Conservation (phyloP, 768 basidiomycete species). For the Pholiota molesta region DNA sequence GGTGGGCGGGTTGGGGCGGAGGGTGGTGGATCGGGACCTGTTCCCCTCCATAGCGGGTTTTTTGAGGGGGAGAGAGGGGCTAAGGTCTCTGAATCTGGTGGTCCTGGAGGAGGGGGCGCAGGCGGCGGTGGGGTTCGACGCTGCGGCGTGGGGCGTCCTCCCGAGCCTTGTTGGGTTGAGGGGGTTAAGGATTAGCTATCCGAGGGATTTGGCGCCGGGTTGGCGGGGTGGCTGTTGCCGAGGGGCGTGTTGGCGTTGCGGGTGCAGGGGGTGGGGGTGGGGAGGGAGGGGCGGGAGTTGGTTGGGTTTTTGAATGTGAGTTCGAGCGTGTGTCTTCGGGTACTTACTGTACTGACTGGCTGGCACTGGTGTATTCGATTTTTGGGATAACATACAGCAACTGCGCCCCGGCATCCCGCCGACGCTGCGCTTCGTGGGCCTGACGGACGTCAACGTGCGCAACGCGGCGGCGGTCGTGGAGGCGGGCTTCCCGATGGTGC, state of each 20-base stretch:
- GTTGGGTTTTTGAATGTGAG: too few relatives aligned
- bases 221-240: conserved; percentile 73
- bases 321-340: too few relatives aligned
- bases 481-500: conserved; percentile 64
- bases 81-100: too few relatives aligned
- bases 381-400: too few relatives aligned
- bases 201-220: conserved; percentile 59
- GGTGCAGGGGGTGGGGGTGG: too few relatives aligned
- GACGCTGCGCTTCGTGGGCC: conserved; percentile 53
- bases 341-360: too few relatives aligned
- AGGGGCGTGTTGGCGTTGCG: conserved; percentile 48
- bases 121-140: conserved; percentile 64
- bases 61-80: too few relatives aligned
- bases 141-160: conserved; percentile 71
- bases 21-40: conserved; percentile 58
- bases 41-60: too few relatives aligned
- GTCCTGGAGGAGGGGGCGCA: conserved; percentile 47
- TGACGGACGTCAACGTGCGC: conserved; percentile 51
- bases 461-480: conserved; percentile 50
- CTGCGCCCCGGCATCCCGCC: conserved; percentile 60
- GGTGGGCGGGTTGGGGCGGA: conserved; percentile 43
- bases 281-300: too few relatives aligned
- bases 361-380: too few relatives aligned
- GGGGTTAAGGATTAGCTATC: conserved; percentile 64
- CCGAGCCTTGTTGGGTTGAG: conserved; percentile 55